Evolutionary conservation across 345 rosid species (phyloP).

Genomic region (Salix viminalis): DNA sequence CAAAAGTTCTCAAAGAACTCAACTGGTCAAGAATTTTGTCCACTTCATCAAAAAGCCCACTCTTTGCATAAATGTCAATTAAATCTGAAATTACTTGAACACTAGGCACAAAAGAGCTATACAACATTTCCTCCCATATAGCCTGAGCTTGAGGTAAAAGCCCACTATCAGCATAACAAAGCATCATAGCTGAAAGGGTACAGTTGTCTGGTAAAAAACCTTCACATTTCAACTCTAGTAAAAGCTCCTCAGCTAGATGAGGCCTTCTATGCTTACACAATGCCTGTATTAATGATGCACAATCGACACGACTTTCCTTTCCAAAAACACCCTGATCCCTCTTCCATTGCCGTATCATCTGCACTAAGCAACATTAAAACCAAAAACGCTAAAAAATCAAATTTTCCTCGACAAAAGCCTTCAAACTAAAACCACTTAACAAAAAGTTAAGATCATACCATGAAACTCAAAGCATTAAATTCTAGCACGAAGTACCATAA

Average conservation of each 20-base stretch:
- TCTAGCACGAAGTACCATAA: not conserved
- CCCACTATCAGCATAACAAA: constrained; percentile 45
- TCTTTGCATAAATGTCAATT: constrained; percentile 43
- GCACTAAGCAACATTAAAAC: not conserved
- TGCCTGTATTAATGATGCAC: constrained; percentile 32
- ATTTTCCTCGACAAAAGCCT: not conserved
- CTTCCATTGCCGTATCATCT: constrained; percentile 31
- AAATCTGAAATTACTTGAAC: constrained; percentile 37
- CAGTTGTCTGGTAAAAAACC: constrained; percentile 25
- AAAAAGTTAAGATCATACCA: not conserved
- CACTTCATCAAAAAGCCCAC: constrained; percentile 42
- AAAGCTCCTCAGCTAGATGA: constrained; percentile 39
- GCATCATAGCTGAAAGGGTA: constrained; percentile 48
- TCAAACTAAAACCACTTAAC: not conserved
- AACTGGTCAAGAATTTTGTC: constrained; percentile 36
- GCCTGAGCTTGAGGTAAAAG: constrained; percentile 38
- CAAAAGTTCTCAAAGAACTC: constrained; percentile 25
- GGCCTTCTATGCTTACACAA: constrained; percentile 30
- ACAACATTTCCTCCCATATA: constrained; percentile 48
- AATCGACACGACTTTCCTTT: constrained; percentile 31
- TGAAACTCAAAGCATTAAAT: not conserved
- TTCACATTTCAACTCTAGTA: constrained; percentile 39
- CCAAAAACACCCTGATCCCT: constrained; percentile 11
- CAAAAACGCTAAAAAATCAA: not conserved
- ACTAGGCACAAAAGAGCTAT: constrained; percentile 41